Conservation (phyloP, 768 basidiomycete genomes). For the Leccinum incarnatum region DNA sequence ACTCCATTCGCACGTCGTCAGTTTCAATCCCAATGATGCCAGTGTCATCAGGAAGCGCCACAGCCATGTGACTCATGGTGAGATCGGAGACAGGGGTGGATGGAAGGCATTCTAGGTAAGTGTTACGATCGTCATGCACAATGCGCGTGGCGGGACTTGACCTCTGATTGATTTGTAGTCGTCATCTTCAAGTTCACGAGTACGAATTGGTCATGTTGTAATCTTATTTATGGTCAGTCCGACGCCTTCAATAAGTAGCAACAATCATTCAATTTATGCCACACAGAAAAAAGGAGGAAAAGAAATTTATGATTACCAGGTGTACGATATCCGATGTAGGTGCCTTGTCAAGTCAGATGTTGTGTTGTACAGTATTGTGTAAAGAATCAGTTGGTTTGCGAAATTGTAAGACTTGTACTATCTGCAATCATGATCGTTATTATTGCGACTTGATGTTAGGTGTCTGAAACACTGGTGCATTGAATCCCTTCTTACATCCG, state of each 20-base stretch:
- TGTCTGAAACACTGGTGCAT: too few relatives aligned
- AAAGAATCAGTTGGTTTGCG: background rate
- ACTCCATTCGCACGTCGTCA: conserved; percentile 14
- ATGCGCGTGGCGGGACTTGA: background rate
- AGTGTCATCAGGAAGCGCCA: background rate
- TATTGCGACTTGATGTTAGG: too few relatives aligned
- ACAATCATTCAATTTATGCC: too few relatives aligned
- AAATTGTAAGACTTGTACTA: background rate
- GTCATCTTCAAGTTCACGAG: too few relatives aligned
- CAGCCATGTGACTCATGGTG: background rate
- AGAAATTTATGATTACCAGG: background rate
- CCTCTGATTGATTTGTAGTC: background rate
- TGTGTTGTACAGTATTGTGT: background rate
- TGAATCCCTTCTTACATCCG: too few relatives aligned
- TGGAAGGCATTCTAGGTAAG: conserved; percentile 7
- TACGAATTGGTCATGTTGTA: too few relatives aligned
- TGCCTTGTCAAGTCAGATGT: background rate
- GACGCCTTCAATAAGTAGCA: background rate
- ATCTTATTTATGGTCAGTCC: background rate
- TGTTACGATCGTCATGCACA: background rate
- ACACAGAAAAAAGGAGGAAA: too few relatives aligned
- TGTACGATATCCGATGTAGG: background rate
- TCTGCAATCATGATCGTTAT: too few relatives aligned
- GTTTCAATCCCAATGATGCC: background rate
- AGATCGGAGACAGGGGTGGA: background rate